Conservation (phyloP, 2,329 filamentous ascomycete genomes). For the Metarhizium rileyi region DNA sequence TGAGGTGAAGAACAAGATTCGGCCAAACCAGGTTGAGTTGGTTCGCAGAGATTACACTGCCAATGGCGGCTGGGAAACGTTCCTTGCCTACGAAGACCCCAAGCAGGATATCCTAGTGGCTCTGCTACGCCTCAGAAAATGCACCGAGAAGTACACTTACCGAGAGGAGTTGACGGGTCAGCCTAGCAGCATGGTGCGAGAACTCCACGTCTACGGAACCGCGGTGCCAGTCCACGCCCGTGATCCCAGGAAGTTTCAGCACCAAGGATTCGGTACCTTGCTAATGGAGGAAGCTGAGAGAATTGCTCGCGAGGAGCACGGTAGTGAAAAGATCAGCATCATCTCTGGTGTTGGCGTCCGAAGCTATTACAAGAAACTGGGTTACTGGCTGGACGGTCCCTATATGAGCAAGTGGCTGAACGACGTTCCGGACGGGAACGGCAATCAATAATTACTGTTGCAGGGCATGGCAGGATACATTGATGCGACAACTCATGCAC, state of each 20-base stretch:
- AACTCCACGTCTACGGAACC: conserved; percentile 93
- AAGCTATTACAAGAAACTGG: conserved; percentile 88
- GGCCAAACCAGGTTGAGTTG: conserved; percentile 91
- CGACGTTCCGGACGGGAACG: conserved; percentile 25
- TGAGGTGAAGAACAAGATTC: conserved; percentile 97
- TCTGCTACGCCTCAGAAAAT: conserved; percentile 79
- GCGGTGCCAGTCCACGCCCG: conserved; percentile 95
- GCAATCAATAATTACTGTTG: neutral
- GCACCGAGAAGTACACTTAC: conserved; percentile 85
- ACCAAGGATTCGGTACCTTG: conserved; percentile 92
- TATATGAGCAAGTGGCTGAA: conserved; percentile 65
- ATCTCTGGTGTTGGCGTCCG: conserved; percentile 96
- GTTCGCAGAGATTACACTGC: conserved; percentile 88
- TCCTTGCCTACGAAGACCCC: conserved; percentile 93
- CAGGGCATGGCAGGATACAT: neutral
- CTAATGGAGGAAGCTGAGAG: conserved; percentile 97
- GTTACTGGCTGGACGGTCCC: conserved; percentile 87
- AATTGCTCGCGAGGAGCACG: conserved; percentile 89
- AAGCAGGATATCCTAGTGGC: conserved; percentile 98
- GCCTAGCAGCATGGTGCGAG: conserved; percentile 83
- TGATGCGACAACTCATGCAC: neutral
- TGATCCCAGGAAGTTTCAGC: conserved; percentile 94
- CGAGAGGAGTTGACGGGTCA: conserved; percentile 77
- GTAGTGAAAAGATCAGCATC: conserved; percentile 87
- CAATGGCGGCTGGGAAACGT: conserved; percentile 97